Evolutionary conservation across 257 asterid species (phyloP), one percentile per base, ranked within the genome.

Genomic region (Salvia hispanica): DNA sequence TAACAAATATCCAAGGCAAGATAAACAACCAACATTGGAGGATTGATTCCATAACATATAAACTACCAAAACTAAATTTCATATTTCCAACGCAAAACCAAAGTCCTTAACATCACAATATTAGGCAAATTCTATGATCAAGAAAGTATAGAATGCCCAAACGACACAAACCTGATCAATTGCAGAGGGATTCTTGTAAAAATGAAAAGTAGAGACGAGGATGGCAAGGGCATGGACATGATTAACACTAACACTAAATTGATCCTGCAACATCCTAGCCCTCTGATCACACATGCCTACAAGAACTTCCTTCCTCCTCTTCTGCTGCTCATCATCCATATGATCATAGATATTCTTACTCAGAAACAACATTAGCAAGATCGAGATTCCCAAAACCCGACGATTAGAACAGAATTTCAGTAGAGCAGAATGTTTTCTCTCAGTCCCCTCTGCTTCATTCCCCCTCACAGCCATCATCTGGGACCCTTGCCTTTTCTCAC

Each of bases 161-260:
- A 45, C 51, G 56, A 48, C 43, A 68, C 75, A 60, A 74, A 92
- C 97, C 98, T 92, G 96, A 78, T 92, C 97, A 66, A 92, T 84
- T 40, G 97, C 98, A 2, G 98, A 84, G 57, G 97, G 97, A 52
- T 72, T 83, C 87, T 92, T 92, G 85, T 79, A 75, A 75, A 83
- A 90, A 58, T 88, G 96, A 66, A 92, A 92, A 74, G 97, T 92
- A 11, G 98, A 87, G 44, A 92, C 91, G 34, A 92, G 93, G 42
- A 92, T 82, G 3, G 98, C 98, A 46, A 92, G 91, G 57, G 98
- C 98, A 44, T 92, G 97, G 11, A 92, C 98, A 78, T 92, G 98
- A 67, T 92, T 92, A 43, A 92, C 95, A 58, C 96, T 92, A 71
- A 92, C 97, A 76, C 78, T 84, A 71, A 92, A 92, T 47, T 92